A percentile compares a stretch with the other conserved stretches of the same genome.
Conservation (phyloP, 345 rosid genomes). For the Sisymbrium altissimum region DNA sequence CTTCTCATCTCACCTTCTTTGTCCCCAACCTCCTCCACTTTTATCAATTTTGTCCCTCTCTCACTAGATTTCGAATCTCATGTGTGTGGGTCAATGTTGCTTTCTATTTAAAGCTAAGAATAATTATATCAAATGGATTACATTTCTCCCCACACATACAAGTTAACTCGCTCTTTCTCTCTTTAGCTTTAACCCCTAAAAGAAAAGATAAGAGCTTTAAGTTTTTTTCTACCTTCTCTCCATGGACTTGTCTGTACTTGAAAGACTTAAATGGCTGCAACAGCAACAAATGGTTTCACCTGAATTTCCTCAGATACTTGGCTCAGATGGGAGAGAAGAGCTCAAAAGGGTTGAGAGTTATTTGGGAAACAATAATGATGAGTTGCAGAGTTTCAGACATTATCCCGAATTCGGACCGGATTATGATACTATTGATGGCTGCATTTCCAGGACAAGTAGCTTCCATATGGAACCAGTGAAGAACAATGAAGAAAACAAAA, state of each 20-base stretch:
- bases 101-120: conserved; percentile 36
- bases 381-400: conserved; percentile 30
- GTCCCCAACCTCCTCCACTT: conserved; percentile 36
- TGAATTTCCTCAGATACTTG: conserved; percentile 33
- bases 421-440: conserved; percentile 34
- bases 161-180: conserved; percentile 24
- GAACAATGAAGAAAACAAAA: conserved; percentile 21
- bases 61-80: conserved; percentile 34
- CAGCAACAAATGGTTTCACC: conserved; percentile 37
- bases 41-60: conserved; percentile 35
- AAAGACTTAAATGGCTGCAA: conserved; percentile 39
- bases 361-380: conserved; percentile 30
- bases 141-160: conserved; percentile 21
- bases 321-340: conserved; percentile 31
- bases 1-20: conserved; percentile 35
- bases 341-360: conserved; percentile 23
- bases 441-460: conserved; percentile 41
- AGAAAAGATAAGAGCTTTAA: conserved; percentile 24
- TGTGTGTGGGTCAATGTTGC: conserved; percentile 40
- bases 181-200: conserved; percentile 11
- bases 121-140: conserved; percentile 28
- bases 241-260: conserved; percentile 40
- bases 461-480: conserved; percentile 30
- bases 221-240: conserved; percentile 9
- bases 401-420: conserved; percentile 22